Evolutionary conservation across 2,329 filamentous ascomycete genomes (phyloP), one percentile per base, ranked within the genome.

Genomic region (Grosmannia serpens): DNA sequence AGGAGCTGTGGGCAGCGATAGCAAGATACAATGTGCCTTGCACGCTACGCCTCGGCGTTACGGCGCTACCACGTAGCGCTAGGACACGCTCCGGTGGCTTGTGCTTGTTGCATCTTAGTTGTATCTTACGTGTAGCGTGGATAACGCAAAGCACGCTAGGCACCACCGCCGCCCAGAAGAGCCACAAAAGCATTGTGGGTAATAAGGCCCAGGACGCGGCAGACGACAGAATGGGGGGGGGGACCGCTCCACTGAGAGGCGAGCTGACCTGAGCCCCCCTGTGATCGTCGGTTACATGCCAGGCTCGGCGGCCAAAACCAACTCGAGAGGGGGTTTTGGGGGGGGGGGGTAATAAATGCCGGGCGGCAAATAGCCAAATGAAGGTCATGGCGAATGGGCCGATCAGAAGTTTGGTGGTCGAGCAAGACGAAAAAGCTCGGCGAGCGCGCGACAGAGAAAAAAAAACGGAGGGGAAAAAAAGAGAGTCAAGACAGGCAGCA

Each of bases 221-320:
- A 49, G 24, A 27, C 22, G 46, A 27, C 24, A 26, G 46, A 44
- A 44, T 44, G 46, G 24, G n/a, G 2, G 22, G 24, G 24, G n/a
- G 2, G 22, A 15, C 13, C 47, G 15, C 47, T 50, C 47, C 47
- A 50, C 47, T 17, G 26, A 31, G 13, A 50, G 26, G 26, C 47
- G 26, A 53, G 50, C 50, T 33, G 29, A 35, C 50, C 27, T 35
- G 20, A n/a, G 15, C 4, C 17, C 17, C 17, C 17, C 8, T 29
- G 38, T 20, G 50, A 53, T 53, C 50, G 50, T 53, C 50, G 50
- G 50, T 53, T 53, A 35, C 50, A 53, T 53, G 50, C 50, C 50
- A 33, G 26, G 11, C 29, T 35, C 17, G 50, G 13, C 29, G 50
- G 50, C 50, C 27, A 26, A 22, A n/a, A 26, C 17, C 13, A 3